Base-by-base conservation (phyloP, 768 basidiomycete species). In the Suillus decipiens region DNA sequence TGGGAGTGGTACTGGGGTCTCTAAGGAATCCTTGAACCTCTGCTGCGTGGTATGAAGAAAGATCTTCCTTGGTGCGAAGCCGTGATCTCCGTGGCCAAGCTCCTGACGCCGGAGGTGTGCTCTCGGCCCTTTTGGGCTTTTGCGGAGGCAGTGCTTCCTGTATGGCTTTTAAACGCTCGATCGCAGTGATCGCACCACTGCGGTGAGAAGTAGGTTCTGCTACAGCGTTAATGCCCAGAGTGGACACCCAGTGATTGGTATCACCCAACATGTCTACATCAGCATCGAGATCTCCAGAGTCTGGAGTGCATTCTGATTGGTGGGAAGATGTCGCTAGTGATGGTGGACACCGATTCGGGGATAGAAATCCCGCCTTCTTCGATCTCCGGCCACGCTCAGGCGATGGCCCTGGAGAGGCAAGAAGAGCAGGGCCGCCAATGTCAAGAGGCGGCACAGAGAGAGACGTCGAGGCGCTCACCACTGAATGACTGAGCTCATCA, bases 161-260 rank as follows among this genome's bases (percentile, higher is more conserved):
- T 56, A 75, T 63, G 61, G 54, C 67, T 56, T 69, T 72, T 43
- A 75, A 42, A 28, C 60, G 61, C 53, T 72, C 65, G 22, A 62
- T n/a, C 15, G 68, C 73, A 59, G 67, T 50, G 4, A 69, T 61
- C 22, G 39, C 34, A 50, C 66, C 62, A 12, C 64, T 66, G 28
- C 66, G 51, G 60, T 60, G 64, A n/a, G 68, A 61, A 11, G 60
- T 61, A 12, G 64, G 59, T 59, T 75, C 71, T 50, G 72, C 69
- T 42, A 69, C 70, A 10, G 72, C 51, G 36, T 66, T 68, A 5
- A 68, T 42, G 3, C 66, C 15, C 9, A 51, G 15, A 17, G 50
- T 63, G 42, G 66, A 76, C 14, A 74, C 71, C 72, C 72, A 73
- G 15, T 64, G 71, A 50, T 72, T 69, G 24, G 73, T 76, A 56